Base-by-base conservation (phyloP, 306 rosid species). In the Mucuna pruriens region DNA sequence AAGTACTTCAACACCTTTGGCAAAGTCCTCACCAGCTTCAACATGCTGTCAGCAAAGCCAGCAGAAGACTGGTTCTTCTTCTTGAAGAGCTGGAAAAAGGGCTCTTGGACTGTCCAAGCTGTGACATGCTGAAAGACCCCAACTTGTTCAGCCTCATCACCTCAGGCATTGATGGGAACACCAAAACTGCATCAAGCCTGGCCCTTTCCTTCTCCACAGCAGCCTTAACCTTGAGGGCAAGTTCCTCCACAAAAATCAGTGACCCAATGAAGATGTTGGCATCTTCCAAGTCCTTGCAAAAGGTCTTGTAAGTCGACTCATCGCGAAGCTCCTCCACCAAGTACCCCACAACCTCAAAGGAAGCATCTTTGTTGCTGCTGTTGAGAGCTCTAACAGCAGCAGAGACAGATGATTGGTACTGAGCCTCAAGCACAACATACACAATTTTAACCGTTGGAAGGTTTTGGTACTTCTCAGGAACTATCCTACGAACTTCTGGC, bases 261-360 rank as follows among this genome's bases (percentile, higher is more conserved):
- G 65, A 58, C 17, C 65, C 36, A 23, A 58, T 58, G 38, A 58
- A 58, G 13, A 58, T 4, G 17, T 58, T 58, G 38, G 65, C 38
- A 58, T 58, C 65, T 58, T 58, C 65, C 65, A 58, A 25, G 38
- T 58, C 65, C 65, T 58, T 58, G 65, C 65, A 58, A 36, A 58
- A 58, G 65, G 36, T 58, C 65, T 25, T 25, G 38, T 58, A 58
- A 12, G 38, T 58, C 17, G 17, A 23, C n/a, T 25, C 65, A 12
- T 58, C 65, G 8, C 65, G 65, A 58, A 58, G 65, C 65, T 58
- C 65, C 65, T 58, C 65, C 0, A 58, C 65, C 17, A 58, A 58
- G 38, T 58, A 58, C 8, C 65, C 65, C 38, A 58, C 65, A 58
- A 58, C 65, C 5, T 58, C 65, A 58, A 58, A 58, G 38, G 65